Evolutionary conservation across 352 stramenopile genomes (phyloP).

Genomic region (Pythium volutum): DNA sequence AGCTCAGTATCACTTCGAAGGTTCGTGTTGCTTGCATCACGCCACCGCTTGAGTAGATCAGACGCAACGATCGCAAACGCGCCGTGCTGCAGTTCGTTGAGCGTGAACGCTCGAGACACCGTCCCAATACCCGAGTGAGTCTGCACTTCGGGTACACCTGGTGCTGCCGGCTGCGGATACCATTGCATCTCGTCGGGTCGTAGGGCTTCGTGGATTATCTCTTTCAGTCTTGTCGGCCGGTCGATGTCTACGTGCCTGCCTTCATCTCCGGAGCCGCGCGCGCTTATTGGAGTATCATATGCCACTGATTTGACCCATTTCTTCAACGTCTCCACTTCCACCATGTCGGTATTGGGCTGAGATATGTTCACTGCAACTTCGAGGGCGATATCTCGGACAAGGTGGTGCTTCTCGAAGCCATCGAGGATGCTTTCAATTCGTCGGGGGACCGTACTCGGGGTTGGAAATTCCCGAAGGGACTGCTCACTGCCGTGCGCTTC

Average conservation of each 20-base stretch:
- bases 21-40: neutral
- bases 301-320: neutral
- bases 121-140: neutral
- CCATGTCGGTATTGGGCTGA: no score
- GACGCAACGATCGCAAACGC: constrained; percentile 8
- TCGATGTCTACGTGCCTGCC: neutral
- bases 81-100: constrained; percentile 14
- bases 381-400: neutral
- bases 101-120: constrained; percentile 3
- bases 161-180: neutral
- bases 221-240: neutral
- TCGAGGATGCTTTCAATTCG: constrained; percentile 1
- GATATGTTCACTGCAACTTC: neutral
- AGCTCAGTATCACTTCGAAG: no score
- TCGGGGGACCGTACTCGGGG: neutral
- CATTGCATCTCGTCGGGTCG: neutral
- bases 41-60: neutral
- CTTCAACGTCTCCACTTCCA: neutral
- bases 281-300: no score
- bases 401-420: neutral
- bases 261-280: no score
- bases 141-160: neutral
- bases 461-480: neutral
- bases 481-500: neutral
- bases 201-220: neutral